Evolutionary conservation across 2,329 filamentous ascomycete species (phyloP).

Genomic region (Diaporthe aspalathi): DNA sequence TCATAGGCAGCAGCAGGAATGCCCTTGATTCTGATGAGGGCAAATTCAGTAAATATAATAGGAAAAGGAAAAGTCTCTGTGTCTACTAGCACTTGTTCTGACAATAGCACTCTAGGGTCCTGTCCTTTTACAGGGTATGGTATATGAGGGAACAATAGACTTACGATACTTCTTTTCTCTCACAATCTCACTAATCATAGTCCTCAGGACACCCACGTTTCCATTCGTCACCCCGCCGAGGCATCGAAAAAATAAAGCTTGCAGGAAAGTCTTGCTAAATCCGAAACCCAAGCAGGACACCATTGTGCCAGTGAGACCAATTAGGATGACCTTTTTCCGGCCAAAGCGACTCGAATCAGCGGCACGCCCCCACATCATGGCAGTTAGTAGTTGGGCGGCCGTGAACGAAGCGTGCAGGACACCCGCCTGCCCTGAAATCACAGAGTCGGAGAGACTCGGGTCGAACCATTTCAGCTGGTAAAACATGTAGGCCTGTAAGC

Average conservation of each 20-base stretch:
- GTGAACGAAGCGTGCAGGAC: constrained; percentile 84
- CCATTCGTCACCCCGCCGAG: constrained; percentile 77
- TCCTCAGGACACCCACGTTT: constrained; percentile 79
- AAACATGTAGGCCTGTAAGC: constrained; percentile 81
- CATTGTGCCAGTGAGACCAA: constrained; percentile 77
- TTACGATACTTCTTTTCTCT: constrained; percentile 55
- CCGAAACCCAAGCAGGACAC: constrained; percentile 77
- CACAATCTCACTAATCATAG: constrained; percentile 66
- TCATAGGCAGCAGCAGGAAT: constrained; percentile 68
- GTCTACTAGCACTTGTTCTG: no score
- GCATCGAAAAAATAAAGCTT: constrained; percentile 72
- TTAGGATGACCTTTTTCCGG: constrained; percentile 80
- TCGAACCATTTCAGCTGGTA: constrained; percentile 87
- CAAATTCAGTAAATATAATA: constrained; percentile 39
- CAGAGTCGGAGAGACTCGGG: constrained; percentile 64
- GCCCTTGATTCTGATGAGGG: constrained; percentile 50
- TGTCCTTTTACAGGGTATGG: neutral
- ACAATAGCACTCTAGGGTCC: no score
- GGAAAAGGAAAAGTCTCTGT: neutral
- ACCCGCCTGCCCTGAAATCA: constrained; percentile 81
- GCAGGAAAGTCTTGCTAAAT: constrained; percentile 72
- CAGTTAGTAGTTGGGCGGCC: constrained; percentile 83
- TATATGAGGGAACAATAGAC: neutral
- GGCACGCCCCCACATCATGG: constrained; percentile 83
- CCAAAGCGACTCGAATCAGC: constrained; percentile 73